Conservation (phyloP, 2,329 filamentous ascomycete genomes). For the Epichloe gansuensis region DNA sequence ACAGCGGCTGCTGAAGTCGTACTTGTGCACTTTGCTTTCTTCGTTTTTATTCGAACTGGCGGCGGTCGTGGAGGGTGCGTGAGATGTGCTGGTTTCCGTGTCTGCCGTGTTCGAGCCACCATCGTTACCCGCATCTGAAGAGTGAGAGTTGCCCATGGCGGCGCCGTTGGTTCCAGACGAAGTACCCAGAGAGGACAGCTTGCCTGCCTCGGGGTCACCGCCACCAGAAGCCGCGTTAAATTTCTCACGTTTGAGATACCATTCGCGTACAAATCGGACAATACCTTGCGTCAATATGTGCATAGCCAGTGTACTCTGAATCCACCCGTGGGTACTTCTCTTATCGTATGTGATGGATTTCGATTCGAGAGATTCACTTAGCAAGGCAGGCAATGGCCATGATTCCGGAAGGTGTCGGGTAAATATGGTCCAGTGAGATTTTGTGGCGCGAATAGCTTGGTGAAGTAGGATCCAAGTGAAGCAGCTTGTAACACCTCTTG, state of each 20-base stretch:
- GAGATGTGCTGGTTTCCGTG: conserved; percentile 28
- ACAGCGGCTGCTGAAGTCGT: conserved; percentile 79
- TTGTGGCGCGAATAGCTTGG: conserved; percentile 39
- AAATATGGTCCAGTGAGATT: conserved; percentile 34
- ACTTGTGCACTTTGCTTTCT: conserved; percentile 87
- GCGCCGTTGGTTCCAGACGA: conserved; percentile 4
- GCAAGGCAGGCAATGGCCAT: conserved; percentile 31
- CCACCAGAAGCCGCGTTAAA: conserved; percentile 35
- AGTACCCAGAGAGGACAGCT: conserved; percentile 25
- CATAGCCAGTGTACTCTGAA: conserved; percentile 57
- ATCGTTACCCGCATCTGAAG: conserved; percentile 7
- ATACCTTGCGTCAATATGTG: conserved; percentile 66
- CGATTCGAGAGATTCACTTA: conserved; percentile 35
- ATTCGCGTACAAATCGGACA: conserved; percentile 57
- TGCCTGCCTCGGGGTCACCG: conserved; percentile 53
- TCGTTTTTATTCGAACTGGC: conserved; percentile 58
- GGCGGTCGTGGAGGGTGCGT: conserved; percentile 21
- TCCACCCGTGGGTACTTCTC: conserved; percentile 50
- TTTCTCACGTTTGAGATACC: conserved; percentile 51
- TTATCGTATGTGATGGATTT: conserved; percentile 36
- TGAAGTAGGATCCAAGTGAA: conserved; percentile 52
- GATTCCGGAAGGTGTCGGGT: conserved; percentile 34
- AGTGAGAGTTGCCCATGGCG: conserved; percentile 10
- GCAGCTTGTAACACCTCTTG: conserved; percentile 60
- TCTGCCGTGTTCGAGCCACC: conserved; percentile 40